Evolutionary conservation across 2,329 filamentous ascomycete genomes (phyloP), one percentile per base, ranked within the genome.

Genomic region (Aspergillus fumigatiaffinis): DNA sequence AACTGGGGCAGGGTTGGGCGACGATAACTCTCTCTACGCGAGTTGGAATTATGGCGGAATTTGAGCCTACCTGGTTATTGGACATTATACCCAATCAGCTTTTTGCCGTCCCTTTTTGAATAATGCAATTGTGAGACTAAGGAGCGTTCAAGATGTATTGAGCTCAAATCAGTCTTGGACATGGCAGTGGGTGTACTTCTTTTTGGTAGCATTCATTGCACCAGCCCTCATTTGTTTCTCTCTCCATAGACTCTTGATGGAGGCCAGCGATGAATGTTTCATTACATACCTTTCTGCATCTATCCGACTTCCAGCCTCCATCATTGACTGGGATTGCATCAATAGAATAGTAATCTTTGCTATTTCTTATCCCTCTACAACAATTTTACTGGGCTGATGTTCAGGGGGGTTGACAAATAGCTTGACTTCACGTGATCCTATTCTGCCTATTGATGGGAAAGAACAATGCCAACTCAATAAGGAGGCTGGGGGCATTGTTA

Each of bases 401-500:
- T 47, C 5, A 25, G 3, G 21, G 21, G 10, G 14, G 32, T 38
- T 25, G 44, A 47, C 44, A 47, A 47, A 47, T 25, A 26, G 3
- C 23, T 38, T 4, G 44, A 6, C 20, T 0, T 21, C 63, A 66
- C 58, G 60, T 66, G 60, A 66, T 28, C 7, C 23, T 54, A 60
- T 59, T 59, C 57, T 52, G 50, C 51, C 58, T 60, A 63, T 66
- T 65, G 63, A 66, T 14, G 48, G 29, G 12, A 2, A 14, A 63
- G 62, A 65, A 65, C 62, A 66, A 67, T 66, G 58, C 38, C 25
- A 61, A 44, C 38, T 32, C 42, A 52, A 60, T 55, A 54, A 48
- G 38, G 44, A 52, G 35, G 52, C 21, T 10, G 25, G 51, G 26
- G 26, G 35, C 50, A 63, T 61, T 58, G 60, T 63, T 61, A 47